Evolutionary conservation across 2,329 filamentous ascomycete genomes (phyloP).

Genomic region (Pestalotiopsis sp.): DNA sequence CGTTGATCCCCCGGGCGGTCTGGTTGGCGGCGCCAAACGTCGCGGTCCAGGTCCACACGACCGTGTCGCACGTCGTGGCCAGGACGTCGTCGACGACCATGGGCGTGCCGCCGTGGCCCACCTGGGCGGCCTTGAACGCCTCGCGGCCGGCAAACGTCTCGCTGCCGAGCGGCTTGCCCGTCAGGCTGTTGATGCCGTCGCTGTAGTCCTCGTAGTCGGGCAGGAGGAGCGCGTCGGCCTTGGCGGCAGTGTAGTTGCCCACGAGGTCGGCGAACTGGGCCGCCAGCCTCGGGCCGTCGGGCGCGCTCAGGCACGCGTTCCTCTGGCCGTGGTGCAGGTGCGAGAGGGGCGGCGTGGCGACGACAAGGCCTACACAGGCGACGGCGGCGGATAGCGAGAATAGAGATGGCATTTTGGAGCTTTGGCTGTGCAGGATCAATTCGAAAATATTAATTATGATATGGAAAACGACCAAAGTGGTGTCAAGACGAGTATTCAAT

Average conservation of each 20-base stretch:
- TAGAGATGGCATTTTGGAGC: neutral
- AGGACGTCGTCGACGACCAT: neutral
- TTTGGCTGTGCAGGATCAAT: neutral
- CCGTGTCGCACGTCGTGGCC: neutral
- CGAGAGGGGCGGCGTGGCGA: neutral
- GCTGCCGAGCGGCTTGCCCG: neutral
- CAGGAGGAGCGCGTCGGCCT: neutral
- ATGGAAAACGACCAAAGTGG: no score
- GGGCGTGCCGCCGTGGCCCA: neutral
- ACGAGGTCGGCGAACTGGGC: neutral
- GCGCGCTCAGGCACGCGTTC: neutral
- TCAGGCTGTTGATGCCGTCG: slow-evolving; percentile 1
- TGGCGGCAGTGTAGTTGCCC: neutral
- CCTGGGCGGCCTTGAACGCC: neutral
- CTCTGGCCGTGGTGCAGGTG: neutral
- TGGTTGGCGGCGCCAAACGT: neutral
- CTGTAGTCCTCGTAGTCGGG: neutral
- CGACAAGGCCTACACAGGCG: neutral
- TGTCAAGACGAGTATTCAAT: no score
- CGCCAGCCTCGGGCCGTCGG: neutral
- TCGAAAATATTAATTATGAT: neutral
- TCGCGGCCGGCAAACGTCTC: neutral
- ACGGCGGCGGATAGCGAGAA: neutral
- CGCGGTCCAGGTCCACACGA: neutral
- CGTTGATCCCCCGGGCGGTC: neutral